phyloP scores from a whole-genome alignment of 1,139 yeast species.

The Taphrina flavorubra region DNA sequence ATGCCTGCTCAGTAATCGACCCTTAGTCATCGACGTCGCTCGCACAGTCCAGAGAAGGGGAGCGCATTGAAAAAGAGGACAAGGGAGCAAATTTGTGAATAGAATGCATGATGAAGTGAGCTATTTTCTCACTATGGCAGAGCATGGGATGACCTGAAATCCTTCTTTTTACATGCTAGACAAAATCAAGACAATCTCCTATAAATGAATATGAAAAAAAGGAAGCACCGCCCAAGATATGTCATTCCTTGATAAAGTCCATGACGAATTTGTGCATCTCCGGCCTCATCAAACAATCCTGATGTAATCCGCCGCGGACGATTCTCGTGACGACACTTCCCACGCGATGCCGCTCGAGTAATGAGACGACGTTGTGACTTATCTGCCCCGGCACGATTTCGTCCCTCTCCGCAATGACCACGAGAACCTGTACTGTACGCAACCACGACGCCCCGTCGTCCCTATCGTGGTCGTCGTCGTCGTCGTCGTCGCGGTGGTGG shows the following conservation, averaged over 20 bases:
- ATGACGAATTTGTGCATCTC: constrained; percentile 4
- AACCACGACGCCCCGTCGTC: not conserved
- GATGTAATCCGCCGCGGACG: constrained; percentile 9
- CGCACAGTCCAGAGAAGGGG: not conserved
- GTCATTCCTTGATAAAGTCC: not conserved
- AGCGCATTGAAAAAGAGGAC: not conserved
- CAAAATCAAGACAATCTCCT: not conserved
- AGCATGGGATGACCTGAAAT: no score
- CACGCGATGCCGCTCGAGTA: not conserved
- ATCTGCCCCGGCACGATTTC: not conserved
- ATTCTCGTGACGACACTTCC: not conserved
- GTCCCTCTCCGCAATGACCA: constrained; percentile 9
- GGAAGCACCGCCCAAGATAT: not conserved
- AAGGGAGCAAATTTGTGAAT: constrained; percentile 7
- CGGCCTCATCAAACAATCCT: constrained; percentile 8
- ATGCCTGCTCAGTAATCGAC: constrained; percentile 18
- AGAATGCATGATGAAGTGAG: constrained; percentile 5
- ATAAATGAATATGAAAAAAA: not conserved
- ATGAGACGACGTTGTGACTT: not conserved
- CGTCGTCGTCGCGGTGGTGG: not conserved
- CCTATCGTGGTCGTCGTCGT: no score
- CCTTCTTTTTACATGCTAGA: no score
- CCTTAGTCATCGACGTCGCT: not conserved
- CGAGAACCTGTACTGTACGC: not conserved
- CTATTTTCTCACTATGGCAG: not conserved